These are phyloP conservation scores for Suhomyces kilbournensis DNA, from an alignment of 805 yeast species.

Conservation along the genomic window DNA sequence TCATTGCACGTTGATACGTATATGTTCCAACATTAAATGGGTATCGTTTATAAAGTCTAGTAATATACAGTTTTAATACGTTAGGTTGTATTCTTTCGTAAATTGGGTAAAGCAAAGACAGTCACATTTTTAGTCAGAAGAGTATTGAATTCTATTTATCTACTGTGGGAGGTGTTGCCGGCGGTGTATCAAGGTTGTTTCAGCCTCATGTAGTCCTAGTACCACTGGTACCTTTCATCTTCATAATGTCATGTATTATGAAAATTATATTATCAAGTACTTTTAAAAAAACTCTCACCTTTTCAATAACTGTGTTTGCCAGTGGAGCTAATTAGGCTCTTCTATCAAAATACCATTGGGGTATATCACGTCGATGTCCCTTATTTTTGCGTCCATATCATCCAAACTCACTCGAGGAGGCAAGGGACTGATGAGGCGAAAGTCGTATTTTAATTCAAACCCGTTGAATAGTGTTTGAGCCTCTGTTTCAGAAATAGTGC, in stretches of 20 bases:
- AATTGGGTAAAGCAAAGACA: background rate
- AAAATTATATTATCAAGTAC: background rate
- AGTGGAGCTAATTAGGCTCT: conserved; percentile 32
- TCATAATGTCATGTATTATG: background rate
- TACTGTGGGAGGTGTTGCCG: background rate
- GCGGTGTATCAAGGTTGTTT: background rate
- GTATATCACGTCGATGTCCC: conserved; percentile 54
- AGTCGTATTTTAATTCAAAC: conserved; percentile 25
- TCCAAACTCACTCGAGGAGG: conserved; percentile 37
- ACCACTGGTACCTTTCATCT: background rate
- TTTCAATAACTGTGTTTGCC: too few relatives aligned
- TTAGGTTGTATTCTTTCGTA: background rate
- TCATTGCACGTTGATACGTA: background rate
- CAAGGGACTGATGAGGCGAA: conserved; percentile 33
- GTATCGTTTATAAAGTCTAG: background rate
- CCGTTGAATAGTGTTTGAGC: conserved; percentile 20
- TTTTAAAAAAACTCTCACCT: too few relatives aligned
- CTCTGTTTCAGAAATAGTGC: conserved; percentile 20
- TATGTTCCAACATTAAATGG: background rate
- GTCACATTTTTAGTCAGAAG: too few relatives aligned
- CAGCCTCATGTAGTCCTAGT: background rate
- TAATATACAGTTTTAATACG: background rate
- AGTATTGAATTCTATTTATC: background rate
- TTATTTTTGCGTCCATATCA: conserved; percentile 43
- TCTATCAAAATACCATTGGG: conserved; percentile 57